phyloP scores from a whole-genome alignment of 192 early-diverging fungal genomes.

The Coemansia sp. region DNA sequence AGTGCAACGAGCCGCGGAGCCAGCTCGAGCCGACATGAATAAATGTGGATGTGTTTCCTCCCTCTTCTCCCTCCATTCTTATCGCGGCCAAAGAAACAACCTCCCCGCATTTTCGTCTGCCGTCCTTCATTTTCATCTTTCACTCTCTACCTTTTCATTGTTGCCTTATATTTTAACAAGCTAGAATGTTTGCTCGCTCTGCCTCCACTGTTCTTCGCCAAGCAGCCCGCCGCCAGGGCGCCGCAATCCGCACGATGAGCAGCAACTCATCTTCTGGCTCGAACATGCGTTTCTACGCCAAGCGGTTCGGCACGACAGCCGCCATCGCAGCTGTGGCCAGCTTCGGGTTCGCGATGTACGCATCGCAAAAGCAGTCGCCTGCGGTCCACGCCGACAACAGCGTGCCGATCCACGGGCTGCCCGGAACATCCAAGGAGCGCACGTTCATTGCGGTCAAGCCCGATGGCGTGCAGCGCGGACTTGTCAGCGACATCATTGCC shows the following conservation, averaged over 20 bases:
- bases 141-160: background rate
- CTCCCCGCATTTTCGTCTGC: background rate
- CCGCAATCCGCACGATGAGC: conserved; percentile 33
- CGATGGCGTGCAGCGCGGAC: conserved; percentile 82
- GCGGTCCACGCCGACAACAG: conserved; percentile 39
- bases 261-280: conserved; percentile 17
- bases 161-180: background rate
- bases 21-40: background rate
- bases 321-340: conserved; percentile 29
- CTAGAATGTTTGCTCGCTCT: conserved; percentile 43
- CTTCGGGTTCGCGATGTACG: conserved; percentile 35
- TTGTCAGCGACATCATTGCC: conserved; percentile 81
- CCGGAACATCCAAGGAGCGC: conserved; percentile 65
- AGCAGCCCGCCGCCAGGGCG: conserved; percentile 48
- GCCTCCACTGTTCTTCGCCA: conserved; percentile 39
- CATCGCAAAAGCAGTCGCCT: conserved; percentile 16
- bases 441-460: conserved; percentile 81
- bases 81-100: too few relatives aligned
- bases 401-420: conserved; percentile 54
- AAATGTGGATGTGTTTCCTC: background rate
- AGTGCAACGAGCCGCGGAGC: background rate
- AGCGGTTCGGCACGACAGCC: conserved; percentile 36
- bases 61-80: background rate
- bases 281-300: conserved; percentile 15
- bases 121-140: background rate